A percentile compares a stretch with the other conserved stretches of the same genome.
phyloP scores from a whole-genome alignment of 305 asterid species.

The Lippia alba region DNA sequence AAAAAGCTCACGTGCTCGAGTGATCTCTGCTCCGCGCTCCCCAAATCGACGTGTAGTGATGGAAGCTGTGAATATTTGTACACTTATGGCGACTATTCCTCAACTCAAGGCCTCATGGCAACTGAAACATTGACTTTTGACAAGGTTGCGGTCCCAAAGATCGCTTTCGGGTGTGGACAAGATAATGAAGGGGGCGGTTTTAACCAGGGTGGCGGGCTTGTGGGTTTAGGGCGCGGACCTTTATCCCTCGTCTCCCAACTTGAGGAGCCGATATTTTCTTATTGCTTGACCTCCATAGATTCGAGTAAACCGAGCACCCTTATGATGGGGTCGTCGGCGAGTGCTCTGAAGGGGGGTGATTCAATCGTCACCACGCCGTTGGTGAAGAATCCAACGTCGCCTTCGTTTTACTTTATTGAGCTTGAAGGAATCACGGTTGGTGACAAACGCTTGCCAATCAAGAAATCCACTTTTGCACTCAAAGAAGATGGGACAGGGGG shows the following conservation, averaged over 20 bases:
- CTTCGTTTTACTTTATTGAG: conserved; percentile 69
- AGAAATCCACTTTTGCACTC: conserved; percentile 51
- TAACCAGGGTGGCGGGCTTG: conserved; percentile 76
- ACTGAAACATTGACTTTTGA: conserved; percentile 67
- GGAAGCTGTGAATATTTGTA: conserved; percentile 64
- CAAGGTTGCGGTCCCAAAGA: conserved; percentile 43
- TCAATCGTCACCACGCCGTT: conserved; percentile 52
- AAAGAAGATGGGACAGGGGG: conserved; percentile 75
- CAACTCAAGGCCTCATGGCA: conserved; percentile 71
- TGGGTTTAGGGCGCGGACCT: conserved; percentile 85
- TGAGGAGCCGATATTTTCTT: conserved; percentile 70
- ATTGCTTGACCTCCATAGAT: conserved; percentile 74
- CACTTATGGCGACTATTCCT: conserved; percentile 76
- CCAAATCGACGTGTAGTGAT: conserved; percentile 51
- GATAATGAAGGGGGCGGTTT: conserved; percentile 71
- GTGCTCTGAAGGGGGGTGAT: background rate
- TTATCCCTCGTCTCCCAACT: conserved; percentile 78
- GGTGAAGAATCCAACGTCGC: conserved; percentile 53
- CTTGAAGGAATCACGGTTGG: conserved; percentile 84
- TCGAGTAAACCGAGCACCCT: conserved; percentile 57
- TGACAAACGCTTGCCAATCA: conserved; percentile 51
- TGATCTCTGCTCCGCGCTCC: conserved; percentile 61
- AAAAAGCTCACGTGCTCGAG: conserved; percentile 56
- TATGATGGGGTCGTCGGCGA: conserved; percentile 60
- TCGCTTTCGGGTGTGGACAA: conserved; percentile 80